These are phyloP conservation scores for Talaromyces proteolyticus DNA, from an alignment of 495 filamentous ascomycete species.

Conservation along the genomic window DNA sequence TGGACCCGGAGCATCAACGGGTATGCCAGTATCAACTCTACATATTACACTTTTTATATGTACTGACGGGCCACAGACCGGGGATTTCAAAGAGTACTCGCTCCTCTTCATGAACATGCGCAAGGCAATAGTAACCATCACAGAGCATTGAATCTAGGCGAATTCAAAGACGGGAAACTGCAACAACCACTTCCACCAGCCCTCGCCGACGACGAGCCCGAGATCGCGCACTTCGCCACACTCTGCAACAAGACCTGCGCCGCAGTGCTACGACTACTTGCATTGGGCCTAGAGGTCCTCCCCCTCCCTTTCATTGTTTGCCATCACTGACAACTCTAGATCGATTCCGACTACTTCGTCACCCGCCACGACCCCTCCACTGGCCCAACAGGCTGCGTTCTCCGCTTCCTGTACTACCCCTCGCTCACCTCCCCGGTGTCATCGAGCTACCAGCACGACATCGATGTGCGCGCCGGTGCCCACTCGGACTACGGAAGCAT, in stretches of 20 bases:
- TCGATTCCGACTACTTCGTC: conserved; percentile 64
- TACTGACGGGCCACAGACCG: conserved; percentile 46
- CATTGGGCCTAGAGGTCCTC: conserved; percentile 61
- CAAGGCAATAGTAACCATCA: neutral
- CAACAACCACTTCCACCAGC: conserved; percentile 72
- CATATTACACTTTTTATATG: neutral
- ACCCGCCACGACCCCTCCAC: conserved; percentile 55
- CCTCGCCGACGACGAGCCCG: conserved; percentile 52
- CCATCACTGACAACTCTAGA: conserved; percentile 16
- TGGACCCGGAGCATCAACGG: conserved; percentile 79
- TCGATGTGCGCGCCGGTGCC: conserved; percentile 60
- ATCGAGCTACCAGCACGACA: conserved; percentile 38
- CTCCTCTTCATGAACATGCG: neutral
- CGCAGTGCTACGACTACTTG: conserved; percentile 68
- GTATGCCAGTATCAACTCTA: conserved; percentile 34
- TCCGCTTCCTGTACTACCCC: conserved; percentile 81
- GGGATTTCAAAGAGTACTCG: conserved; percentile 85
- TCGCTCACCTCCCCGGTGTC: conserved; percentile 38
- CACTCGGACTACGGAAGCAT: conserved; percentile 64
- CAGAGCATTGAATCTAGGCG: conserved; percentile 89
- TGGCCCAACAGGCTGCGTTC: conserved; percentile 63
- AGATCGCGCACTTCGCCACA: conserved; percentile 58
- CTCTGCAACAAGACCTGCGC: conserved; percentile 69
- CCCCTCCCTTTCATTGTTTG: neutral
- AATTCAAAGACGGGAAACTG: conserved; percentile 64